phyloP scores from a whole-genome alignment of 202 grass and related monocot species.

The Musa balbisiana region DNA sequence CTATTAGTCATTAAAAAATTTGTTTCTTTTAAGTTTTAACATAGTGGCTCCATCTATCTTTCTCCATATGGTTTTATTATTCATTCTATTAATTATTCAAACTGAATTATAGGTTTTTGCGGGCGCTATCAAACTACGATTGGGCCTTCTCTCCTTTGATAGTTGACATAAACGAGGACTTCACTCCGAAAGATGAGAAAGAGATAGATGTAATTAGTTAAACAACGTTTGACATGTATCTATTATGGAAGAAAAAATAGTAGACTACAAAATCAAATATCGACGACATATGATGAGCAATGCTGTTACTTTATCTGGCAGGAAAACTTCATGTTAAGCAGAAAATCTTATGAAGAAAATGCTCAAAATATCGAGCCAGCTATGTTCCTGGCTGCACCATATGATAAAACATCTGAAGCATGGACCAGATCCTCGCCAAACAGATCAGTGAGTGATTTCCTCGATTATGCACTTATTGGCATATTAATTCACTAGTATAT shows the following conservation, averaged over 20 bases:
- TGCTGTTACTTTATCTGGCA: slow-evolving; percentile 28
- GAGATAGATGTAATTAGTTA: slow-evolving; percentile 59
- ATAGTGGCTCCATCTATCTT: not conserved
- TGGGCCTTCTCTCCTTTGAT: slow-evolving; percentile 88
- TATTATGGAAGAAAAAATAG: not conserved
- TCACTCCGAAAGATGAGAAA: slow-evolving; percentile 69
- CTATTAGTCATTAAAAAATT: no score
- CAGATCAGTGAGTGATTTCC: slow-evolving; percentile 47
- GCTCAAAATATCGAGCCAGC: slow-evolving; percentile 44
- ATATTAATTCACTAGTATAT: not conserved
- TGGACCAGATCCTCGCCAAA: slow-evolving; percentile 82
- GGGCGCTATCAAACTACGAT: slow-evolving; percentile 68
- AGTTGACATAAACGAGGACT: slow-evolving; percentile 90
- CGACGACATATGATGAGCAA: slow-evolving; percentile 7
- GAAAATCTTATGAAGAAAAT: slow-evolving; percentile 79
- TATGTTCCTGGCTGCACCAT: slow-evolving; percentile 87
- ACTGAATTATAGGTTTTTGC: slow-evolving; percentile 65
- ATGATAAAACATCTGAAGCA: slow-evolving; percentile 91
- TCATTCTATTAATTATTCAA: slow-evolving; percentile 31
- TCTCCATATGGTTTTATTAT: slow-evolving; percentile 14
- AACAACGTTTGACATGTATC: not conserved
- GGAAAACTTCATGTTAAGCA: slow-evolving; percentile 70
- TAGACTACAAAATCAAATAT: slow-evolving; percentile 15
- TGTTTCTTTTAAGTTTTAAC: not conserved
- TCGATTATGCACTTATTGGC: slow-evolving; percentile 3